phyloP scores from a whole-genome alignment of 176 grass and related monocot species.

The Oryza longistaminata region DNA sequence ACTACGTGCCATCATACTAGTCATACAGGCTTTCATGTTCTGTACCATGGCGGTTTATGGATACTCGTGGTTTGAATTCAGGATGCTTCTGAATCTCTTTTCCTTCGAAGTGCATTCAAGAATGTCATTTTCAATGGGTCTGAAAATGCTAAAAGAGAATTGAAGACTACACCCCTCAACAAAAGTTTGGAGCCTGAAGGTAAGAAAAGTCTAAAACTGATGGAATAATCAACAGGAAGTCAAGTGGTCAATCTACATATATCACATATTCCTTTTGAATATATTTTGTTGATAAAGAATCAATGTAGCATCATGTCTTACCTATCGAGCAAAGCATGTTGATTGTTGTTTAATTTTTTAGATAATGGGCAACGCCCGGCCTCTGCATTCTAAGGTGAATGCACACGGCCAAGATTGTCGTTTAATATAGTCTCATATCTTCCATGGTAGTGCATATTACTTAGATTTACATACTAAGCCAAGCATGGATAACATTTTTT shows the following conservation, averaged over 20 bases:
- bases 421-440: background rate
- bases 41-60: background rate
- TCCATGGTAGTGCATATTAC: background rate
- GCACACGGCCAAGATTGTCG: background rate
- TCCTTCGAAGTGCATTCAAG: constrained; percentile 83
- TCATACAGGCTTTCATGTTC: background rate
- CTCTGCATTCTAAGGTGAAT: no score
- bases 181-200: constrained; percentile 65
- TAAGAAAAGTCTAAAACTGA: constrained; percentile 17
- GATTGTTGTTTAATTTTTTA: background rate
- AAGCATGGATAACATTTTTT: background rate
- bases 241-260: background rate
- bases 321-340: background rate
- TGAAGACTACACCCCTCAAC: constrained; percentile 29
- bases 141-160: constrained; percentile 51
- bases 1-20: background rate
- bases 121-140: constrained; percentile 64
- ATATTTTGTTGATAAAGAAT: constrained; percentile 1
- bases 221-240: background rate
- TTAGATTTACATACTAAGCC: background rate
- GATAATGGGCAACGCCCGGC: no score
- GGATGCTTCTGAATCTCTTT: constrained; percentile 93
- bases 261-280: background rate
- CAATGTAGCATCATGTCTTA: background rate
- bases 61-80: constrained; percentile 42